A percentile compares a stretch with the other conserved stretches of the same genome.
Evolutionary conservation across 768 basidiomycete species (phyloP).

Genomic region (Lanmaoa pseudosensibilis): DNA sequence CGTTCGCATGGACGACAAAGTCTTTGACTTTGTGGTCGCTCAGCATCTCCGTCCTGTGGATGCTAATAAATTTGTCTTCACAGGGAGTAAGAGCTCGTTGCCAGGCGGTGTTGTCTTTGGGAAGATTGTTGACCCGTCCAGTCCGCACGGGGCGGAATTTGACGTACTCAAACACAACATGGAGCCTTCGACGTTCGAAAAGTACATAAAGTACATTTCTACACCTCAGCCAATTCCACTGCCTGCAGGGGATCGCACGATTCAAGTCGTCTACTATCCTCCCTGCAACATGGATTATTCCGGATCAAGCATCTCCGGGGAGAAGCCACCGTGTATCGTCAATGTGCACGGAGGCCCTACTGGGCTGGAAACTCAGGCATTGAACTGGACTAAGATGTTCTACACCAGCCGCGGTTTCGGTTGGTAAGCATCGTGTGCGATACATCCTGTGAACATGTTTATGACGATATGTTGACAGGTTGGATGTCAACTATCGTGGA

Average conservation of each 20-base stretch:
- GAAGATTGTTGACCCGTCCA: slow-evolving; percentile 10
- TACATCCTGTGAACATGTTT: background rate
- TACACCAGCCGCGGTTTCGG: slow-evolving; percentile 70
- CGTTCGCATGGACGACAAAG: background rate
- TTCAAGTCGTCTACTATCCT: slow-evolving; percentile 59
- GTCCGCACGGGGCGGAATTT: background rate
- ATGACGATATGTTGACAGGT: slow-evolving; percentile 36
- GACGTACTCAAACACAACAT: slow-evolving; percentile 17
- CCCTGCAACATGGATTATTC: slow-evolving; percentile 61
- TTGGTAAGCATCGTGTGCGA: slow-evolving; percentile 43
- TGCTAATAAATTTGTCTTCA: slow-evolving; percentile 12
- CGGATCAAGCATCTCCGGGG: slow-evolving; percentile 39
- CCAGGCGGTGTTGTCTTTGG: slow-evolving; percentile 13
- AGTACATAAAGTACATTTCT: slow-evolving; percentile 17
- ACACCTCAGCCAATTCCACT: slow-evolving; percentile 4
- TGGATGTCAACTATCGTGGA: slow-evolving; percentile 76
- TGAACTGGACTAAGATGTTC: slow-evolving; percentile 57
- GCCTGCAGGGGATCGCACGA: slow-evolving; percentile 19
- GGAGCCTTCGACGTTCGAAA: background rate
- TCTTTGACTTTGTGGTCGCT: slow-evolving; percentile 13
- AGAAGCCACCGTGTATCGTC: slow-evolving; percentile 62
- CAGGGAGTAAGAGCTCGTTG: background rate
- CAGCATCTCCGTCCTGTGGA: slow-evolving; percentile 7
- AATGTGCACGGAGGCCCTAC: slow-evolving; percentile 74
- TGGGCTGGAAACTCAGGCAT: slow-evolving; percentile 38